Conservation (phyloP, 495 filamentous ascomycete species). For the Penicillium bialowiezense region DNA sequence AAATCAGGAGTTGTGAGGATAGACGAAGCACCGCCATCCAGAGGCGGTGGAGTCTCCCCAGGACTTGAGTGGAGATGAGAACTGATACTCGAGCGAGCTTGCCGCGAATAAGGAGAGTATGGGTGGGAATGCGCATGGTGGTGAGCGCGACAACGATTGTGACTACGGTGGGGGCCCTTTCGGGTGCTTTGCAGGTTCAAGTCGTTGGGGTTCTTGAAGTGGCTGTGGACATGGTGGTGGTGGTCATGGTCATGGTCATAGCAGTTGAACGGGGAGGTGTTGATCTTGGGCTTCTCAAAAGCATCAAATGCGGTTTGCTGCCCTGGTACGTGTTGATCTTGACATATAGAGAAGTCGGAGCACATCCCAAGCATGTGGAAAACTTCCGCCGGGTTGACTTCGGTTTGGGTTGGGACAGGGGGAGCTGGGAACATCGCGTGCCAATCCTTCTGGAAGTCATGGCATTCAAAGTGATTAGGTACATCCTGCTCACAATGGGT, state of each 20-base stretch:
- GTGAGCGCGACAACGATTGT: constrained; percentile 38
- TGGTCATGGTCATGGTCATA: constrained; percentile 27
- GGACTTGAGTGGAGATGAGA: constrained; percentile 41
- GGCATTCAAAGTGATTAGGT: constrained; percentile 31
- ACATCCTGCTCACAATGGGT: constrained; percentile 35
- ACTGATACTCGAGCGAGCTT: constrained; percentile 42
- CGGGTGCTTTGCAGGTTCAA: constrained; percentile 17
- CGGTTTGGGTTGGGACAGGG: constrained; percentile 25
- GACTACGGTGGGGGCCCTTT: constrained; percentile 36
- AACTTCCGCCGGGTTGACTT: constrained; percentile 38
- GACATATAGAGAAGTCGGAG: constrained; percentile 30
- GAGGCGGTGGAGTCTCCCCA: constrained; percentile 42
- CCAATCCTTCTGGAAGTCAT: constrained; percentile 33
- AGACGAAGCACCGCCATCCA: constrained; percentile 39
- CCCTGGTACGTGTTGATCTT: constrained; percentile 27
- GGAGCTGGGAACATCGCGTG: constrained; percentile 23
- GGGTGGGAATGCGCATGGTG: constrained; percentile 33
- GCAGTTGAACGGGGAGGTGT: constrained; percentile 25
- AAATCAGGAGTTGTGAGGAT: constrained; percentile 41
- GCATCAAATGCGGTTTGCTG: constrained; percentile 14
- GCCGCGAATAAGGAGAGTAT: constrained; percentile 43
- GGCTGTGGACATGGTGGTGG: constrained; percentile 21
- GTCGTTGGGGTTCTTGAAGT: constrained; percentile 32
- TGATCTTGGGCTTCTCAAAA: constrained; percentile 12
- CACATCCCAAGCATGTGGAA: constrained; percentile 45